phyloP scores from a whole-genome alignment of 345 rosid genomes.

The Diplotaxis tenuifolia region DNA sequence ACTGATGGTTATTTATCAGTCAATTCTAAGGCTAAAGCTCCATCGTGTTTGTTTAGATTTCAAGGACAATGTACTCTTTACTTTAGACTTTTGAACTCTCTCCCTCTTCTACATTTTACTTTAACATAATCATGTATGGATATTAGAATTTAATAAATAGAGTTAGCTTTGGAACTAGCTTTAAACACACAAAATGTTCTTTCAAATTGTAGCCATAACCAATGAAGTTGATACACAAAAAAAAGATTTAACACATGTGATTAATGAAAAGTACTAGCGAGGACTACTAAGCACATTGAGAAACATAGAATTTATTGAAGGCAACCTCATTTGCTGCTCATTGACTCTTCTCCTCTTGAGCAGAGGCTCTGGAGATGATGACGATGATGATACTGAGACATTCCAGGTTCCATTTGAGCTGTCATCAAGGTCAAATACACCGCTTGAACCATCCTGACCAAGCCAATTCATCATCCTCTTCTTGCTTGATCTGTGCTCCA shows the following conservation, averaged over 20 bases:
- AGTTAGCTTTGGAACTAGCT: slow-evolving; percentile 12
- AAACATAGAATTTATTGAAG: slow-evolving; percentile 56
- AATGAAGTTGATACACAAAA: not conserved
- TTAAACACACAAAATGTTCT: slow-evolving; percentile 25
- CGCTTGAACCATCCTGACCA: slow-evolving; percentile 51
- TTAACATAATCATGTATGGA: not conserved
- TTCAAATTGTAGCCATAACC: not conserved
- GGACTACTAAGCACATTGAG: slow-evolving; percentile 69
- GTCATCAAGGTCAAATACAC: slow-evolving; percentile 56
- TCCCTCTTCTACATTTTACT: not conserved
- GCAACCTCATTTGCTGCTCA: slow-evolving; percentile 68
- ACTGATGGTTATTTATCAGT: slow-evolving; percentile 11
- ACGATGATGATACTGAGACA: slow-evolving; percentile 46
- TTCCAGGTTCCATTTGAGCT: slow-evolving; percentile 54
- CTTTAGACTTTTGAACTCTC: slow-evolving; percentile 21
- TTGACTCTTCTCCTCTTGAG: slow-evolving; percentile 64
- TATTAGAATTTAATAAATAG: not conserved
- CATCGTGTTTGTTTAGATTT: slow-evolving; percentile 17
- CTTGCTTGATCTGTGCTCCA: slow-evolving; percentile 40
- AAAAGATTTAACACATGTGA: slow-evolving; percentile 11
- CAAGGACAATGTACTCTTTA: slow-evolving; percentile 9
- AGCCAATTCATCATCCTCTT: slow-evolving; percentile 52
- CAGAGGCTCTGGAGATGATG: slow-evolving; percentile 44
- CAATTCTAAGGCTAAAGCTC: not conserved
- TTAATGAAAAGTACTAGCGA: slow-evolving; percentile 40